Evolutionary conservation across 495 filamentous ascomycete species (phyloP).

Genomic region (Penicillium cataractarum): DNA sequence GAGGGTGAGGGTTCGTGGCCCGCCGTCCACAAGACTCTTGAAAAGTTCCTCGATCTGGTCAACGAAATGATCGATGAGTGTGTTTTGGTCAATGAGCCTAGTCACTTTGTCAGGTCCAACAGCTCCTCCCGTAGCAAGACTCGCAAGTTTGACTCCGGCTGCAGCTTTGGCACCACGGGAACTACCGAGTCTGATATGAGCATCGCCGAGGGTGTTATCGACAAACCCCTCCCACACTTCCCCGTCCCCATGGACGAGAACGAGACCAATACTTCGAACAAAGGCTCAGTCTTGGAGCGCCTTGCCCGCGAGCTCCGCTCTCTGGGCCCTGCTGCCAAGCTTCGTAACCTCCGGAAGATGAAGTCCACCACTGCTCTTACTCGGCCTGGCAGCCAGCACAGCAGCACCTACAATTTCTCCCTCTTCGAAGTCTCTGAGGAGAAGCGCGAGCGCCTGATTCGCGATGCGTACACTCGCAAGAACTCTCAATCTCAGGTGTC

Average conservation of each 20-base stretch:
- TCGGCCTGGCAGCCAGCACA: slow-evolving; percentile 31
- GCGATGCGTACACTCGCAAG: slow-evolving; percentile 52
- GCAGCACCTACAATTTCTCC: slow-evolving; percentile 31
- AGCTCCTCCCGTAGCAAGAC: slow-evolving; percentile 40
- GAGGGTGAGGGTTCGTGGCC: slow-evolving; percentile 62
- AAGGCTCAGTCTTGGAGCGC: slow-evolving; percentile 59
- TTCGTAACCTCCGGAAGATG: slow-evolving; percentile 52
- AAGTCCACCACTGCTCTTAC: slow-evolving; percentile 47
- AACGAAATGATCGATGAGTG: slow-evolving; percentile 67
- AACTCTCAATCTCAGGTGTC: slow-evolving; percentile 33
- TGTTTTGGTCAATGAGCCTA: slow-evolving; percentile 48
- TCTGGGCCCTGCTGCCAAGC: slow-evolving; percentile 38
- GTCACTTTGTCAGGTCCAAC: slow-evolving; percentile 43
- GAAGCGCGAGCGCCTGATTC: slow-evolving; percentile 51
- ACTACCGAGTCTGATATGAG: slow-evolving; percentile 36
- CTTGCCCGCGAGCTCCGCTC: slow-evolving; percentile 61
- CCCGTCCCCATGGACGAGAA: slow-evolving; percentile 28
- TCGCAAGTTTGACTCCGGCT: slow-evolving; percentile 66
- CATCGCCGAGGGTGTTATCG: slow-evolving; percentile 32
- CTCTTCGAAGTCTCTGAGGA: slow-evolving; percentile 54
- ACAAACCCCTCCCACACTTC: slow-evolving; percentile 55
- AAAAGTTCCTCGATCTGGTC: slow-evolving; percentile 63
- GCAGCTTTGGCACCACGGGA: slow-evolving; percentile 56
- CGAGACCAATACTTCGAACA: slow-evolving; percentile 31
- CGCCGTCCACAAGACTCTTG: slow-evolving; percentile 54